Conservation (phyloP, 139 green algal genomes). For the Coelastrella sp. region DNA sequence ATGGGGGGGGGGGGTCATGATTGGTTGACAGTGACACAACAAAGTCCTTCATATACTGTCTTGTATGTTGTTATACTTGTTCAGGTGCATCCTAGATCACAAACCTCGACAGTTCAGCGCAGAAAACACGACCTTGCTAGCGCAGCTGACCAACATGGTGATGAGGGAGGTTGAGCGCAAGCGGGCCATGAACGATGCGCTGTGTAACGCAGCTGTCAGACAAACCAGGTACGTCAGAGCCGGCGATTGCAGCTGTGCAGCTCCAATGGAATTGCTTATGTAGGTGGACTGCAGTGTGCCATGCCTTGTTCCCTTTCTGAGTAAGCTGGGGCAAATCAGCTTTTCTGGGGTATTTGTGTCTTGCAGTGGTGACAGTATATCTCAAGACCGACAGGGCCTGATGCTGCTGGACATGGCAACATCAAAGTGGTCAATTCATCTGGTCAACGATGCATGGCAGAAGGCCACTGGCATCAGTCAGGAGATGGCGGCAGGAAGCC, state of each 20-base stretch:
- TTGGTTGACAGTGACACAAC: no score
- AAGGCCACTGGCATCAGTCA: slow-evolving; percentile 23
- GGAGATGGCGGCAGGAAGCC: slow-evolving; percentile 35
- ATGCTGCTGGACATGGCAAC: slow-evolving; percentile 44
- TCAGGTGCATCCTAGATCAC: slow-evolving; percentile 45
- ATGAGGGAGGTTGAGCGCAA: slow-evolving; percentile 50
- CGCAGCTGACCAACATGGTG: slow-evolving; percentile 45
- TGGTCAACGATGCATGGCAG: slow-evolving; percentile 45
- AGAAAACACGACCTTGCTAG: slow-evolving; percentile 32
- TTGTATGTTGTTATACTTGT: not conserved
- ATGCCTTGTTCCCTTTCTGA: no score
- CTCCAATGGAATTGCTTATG: not conserved
- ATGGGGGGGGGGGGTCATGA: no score
- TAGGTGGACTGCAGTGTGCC: not conserved
- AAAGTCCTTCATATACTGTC: not conserved
- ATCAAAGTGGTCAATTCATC: slow-evolving; percentile 44
- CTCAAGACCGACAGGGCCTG: slow-evolving; percentile 41
- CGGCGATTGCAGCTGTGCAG: not conserved
- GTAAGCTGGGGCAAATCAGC: no score
- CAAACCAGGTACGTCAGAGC: not conserved
- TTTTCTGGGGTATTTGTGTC: not conserved
- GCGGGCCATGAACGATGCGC: slow-evolving; percentile 39
- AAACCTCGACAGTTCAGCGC: slow-evolving; percentile 34
- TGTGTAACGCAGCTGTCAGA: slow-evolving; percentile 33
- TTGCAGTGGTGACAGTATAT: slow-evolving; percentile 42